Percentiles rank a stretch among this genome's conserved stretches.
phyloP scores from a whole-genome alignment of 148 eudicot genomes.

The Diospyros kaki region DNA sequence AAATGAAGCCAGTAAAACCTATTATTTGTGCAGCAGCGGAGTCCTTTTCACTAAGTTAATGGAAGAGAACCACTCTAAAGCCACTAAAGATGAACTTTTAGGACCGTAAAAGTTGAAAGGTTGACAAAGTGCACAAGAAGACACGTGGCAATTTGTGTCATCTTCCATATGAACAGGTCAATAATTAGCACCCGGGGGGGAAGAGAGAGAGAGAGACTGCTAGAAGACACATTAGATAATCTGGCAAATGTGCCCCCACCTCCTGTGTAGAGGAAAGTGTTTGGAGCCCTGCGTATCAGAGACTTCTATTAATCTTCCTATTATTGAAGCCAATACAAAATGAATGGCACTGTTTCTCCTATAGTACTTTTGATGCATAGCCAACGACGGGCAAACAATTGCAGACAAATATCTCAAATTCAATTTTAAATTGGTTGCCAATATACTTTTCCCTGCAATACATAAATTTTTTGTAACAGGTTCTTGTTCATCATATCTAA shows the following conservation, averaged over 20 bases:
- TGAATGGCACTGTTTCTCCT: neutral
- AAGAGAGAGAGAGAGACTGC: neutral
- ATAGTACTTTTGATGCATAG: neutral
- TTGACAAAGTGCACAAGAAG: slow-evolving; percentile 2
- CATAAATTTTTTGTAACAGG: too few relatives aligned
- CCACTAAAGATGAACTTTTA: neutral
- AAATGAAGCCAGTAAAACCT: neutral
- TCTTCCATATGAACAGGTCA: slow-evolving; percentile 6
- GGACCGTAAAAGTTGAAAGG: neutral
- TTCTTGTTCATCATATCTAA: neutral
- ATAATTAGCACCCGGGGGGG: neutral
- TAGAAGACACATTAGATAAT: neutral
- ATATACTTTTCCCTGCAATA: too few relatives aligned
- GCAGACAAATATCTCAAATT: neutral
- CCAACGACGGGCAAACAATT: neutral
- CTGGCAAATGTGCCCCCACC: too few relatives aligned
- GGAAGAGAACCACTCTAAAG: neutral
- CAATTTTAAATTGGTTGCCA: neutral
- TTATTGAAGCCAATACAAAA: too few relatives aligned
- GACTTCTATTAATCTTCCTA: too few relatives aligned
- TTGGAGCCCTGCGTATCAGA: too few relatives aligned
- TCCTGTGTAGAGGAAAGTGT: too few relatives aligned
- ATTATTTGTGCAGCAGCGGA: neutral
- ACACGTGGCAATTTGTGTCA: neutral
- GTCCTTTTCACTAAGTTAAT: slow-evolving; percentile 1